Percentiles rank a stretch among this genome's conserved stretches.
Evolutionary conservation across 441 rosid species (phyloP).

Genomic region (Monsonia emarginata): DNA sequence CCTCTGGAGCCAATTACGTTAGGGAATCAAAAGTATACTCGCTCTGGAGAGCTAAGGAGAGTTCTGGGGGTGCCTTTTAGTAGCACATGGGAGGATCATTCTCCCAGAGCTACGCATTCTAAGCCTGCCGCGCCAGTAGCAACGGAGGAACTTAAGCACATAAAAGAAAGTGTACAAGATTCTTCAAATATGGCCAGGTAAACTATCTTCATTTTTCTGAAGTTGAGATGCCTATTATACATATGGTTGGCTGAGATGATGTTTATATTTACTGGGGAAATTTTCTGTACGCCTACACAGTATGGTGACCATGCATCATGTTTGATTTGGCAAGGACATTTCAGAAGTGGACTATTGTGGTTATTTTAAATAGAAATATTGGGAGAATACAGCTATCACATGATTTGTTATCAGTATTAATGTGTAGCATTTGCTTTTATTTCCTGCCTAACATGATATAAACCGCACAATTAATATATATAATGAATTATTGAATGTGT

Average conservation of each 20-base stretch:
- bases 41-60: constrained; percentile 36
- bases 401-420: not conserved
- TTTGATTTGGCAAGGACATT: not conserved
- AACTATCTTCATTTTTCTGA: not conserved
- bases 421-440: not conserved
- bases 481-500: not conserved
- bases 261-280: not conserved
- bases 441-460: not conserved
- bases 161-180: constrained; percentile 29
- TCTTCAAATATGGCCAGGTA: constrained; percentile 41
- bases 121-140: constrained; percentile 35
- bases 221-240: not conserved
- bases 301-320: not conserved
- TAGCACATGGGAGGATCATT: constrained; percentile 29
- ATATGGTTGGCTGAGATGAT: not conserved
- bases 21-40: constrained; percentile 31
- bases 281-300: not conserved
- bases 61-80: constrained; percentile 38
- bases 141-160: constrained; percentile 42
- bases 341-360: not conserved
- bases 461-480: not conserved
- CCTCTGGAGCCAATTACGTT: constrained; percentile 40
- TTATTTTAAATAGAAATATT: not conserved
- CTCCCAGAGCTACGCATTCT: constrained; percentile 34
- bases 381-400: not conserved